These are phyloP conservation scores for Trichoderma erinaceum DNA, from an alignment of 495 filamentous ascomycete genomes.

Conservation along the genomic window DNA sequence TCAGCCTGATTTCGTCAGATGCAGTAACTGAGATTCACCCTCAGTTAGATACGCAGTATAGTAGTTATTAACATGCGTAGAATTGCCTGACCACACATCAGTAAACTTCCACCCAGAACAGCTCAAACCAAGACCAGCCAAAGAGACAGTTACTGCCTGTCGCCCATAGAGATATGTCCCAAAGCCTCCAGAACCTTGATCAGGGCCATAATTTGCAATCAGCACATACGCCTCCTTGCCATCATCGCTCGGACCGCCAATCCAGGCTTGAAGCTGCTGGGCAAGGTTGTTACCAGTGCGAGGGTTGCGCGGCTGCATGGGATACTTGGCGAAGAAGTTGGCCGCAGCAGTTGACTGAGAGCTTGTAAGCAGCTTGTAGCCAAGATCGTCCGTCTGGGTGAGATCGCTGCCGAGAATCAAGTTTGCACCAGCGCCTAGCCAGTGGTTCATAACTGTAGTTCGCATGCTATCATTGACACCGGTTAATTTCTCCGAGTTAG, in stretches of 20 bases:
- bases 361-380: conserved; percentile 22
- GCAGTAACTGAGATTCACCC: conserved; percentile 19
- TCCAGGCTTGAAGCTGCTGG: conserved; percentile 30
- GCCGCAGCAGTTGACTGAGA: conserved; percentile 20
- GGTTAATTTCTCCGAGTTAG: conserved; percentile 22
- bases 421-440: conserved; percentile 29
- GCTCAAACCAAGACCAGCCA: conserved; percentile 23
- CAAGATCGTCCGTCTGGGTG: conserved; percentile 23
- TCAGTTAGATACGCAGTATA: conserved; percentile 20
- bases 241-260: conserved; percentile 23
- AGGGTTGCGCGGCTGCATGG: conserved; percentile 30
- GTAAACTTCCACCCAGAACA: conserved; percentile 19
- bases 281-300: conserved; percentile 23
- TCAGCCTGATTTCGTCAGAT: conserved; percentile 9
- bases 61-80: conserved; percentile 16
- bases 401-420: conserved; percentile 28
- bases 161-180: conserved; percentile 19
- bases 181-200: conserved; percentile 26
- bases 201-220: conserved; percentile 27
- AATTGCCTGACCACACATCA: conserved; percentile 24
- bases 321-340: conserved; percentile 21
- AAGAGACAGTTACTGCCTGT: conserved; percentile 23
- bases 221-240: conserved; percentile 23
- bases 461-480: conserved; percentile 26
- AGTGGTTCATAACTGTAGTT: conserved; percentile 28